Evolutionary conservation across 495 filamentous ascomycete genomes (phyloP), one percentile per base, ranked within the genome.

Genomic region (Aspergillus panamensis): DNA sequence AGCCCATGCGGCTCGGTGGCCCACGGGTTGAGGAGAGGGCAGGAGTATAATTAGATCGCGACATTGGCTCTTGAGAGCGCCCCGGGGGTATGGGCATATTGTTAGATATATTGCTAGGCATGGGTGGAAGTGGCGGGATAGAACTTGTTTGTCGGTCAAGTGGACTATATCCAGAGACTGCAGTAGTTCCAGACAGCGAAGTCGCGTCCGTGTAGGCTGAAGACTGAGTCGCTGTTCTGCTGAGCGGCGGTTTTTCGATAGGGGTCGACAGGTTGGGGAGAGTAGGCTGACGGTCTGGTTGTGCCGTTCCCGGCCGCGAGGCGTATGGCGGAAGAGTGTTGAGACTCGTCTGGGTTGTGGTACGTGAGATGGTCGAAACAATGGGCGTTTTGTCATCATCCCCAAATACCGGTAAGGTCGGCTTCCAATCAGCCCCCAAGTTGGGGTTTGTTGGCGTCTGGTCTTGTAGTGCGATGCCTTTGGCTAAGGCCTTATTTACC

Each of bases 401-500:
- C 44, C 82, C 78, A 12, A 90, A 55, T 6, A 81, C 78, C 6
- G 88, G 89, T 25, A 92, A 58, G 0, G 88, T 91, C 4, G 91
- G 88, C 63, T 78, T 82, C 44, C 78, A 63, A 48, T 79, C 77
- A 4, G 78, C 74, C 19, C 81, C 77, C 57, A 82, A 80, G 63
- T 77, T 82, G 1, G 79, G 73, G 17, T 70, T 64, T 10, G 65
- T 77, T 31, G 76, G 84, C 69, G 77, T 83, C 56, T 74, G 75
- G 58, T 85, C 82, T 49, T 82, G 83, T 67, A 82, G 61, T 71
- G 77, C 66, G 70, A 83, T 81, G 19, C 93, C 88, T 58, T 91
- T 89, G 32, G 84, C 85, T 45, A 97, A 68, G 0, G 91, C 93
- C 70, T 91, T 93, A 67, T 89, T 87, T 63, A 95, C 86, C 71